These are phyloP conservation scores for Basipetospora chlamydospora DNA, from an alignment of 2,329 filamentous ascomycete species.

Conservation along the genomic window DNA sequence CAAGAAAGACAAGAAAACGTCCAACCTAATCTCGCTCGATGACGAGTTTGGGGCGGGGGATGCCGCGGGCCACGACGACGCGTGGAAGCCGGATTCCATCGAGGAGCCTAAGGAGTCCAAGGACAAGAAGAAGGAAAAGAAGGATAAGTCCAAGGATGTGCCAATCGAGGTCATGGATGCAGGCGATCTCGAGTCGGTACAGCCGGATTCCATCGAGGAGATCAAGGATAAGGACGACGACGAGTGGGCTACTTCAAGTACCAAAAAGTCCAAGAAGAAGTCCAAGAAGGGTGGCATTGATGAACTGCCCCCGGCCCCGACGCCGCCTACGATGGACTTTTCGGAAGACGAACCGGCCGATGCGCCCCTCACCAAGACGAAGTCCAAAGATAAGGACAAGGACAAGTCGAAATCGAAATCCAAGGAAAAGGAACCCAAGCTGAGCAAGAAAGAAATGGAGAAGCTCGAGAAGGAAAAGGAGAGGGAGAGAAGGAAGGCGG, in stretches of 20 bases:
- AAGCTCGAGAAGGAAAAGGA: conserved; percentile 35
- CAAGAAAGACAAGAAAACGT: conserved; percentile 33
- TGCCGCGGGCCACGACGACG: conserved; percentile 13
- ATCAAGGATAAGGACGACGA: conserved; percentile 27
- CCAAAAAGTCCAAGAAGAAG: conserved; percentile 21
- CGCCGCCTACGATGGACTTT: conserved; percentile 29
- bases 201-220: conserved; percentile 30
- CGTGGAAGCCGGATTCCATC: conserved; percentile 24
- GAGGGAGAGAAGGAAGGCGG: conserved; percentile 25
- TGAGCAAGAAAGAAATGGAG: conserved; percentile 34
- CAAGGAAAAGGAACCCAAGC: conserved; percentile 26
- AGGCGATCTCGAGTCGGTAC: conserved; percentile 29
- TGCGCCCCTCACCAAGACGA: conserved; percentile 20
- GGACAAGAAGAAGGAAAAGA: conserved; percentile 29
- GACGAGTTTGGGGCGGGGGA: conserved; percentile 9
- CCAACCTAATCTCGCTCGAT: conserved; percentile 9
- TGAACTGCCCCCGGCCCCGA: conserved; percentile 31
- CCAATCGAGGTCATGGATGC: conserved; percentile 31
- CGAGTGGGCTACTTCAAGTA: conserved; percentile 21
- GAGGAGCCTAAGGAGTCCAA: conserved; percentile 25
- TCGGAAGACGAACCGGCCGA: conserved; percentile 22
- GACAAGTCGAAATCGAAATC: conserved; percentile 14
- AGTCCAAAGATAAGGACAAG: conserved; percentile 27
- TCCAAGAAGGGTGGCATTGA: conserved; percentile 26
- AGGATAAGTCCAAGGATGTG: conserved; percentile 34